phyloP scores from a whole-genome alignment of 2,329 filamentous ascomycete species.

The Neonectria hederae region DNA sequence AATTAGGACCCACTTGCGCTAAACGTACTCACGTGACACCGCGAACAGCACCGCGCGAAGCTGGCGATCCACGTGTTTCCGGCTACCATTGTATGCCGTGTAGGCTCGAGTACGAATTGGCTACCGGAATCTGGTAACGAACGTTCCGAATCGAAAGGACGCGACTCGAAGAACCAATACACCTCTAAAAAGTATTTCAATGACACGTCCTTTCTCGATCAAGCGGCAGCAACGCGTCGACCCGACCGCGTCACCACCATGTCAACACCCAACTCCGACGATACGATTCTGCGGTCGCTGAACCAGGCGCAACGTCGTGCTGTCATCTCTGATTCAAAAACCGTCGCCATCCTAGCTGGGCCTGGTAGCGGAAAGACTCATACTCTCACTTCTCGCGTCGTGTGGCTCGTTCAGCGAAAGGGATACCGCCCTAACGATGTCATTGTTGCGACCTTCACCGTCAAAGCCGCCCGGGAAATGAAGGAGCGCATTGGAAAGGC shows the following conservation, averaged over 20 bases:
- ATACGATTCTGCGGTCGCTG: conserved; percentile 57
- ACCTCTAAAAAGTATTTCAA: conserved; percentile 19
- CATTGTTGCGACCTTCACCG: conserved; percentile 95
- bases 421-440: conserved; percentile 84
- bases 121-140: not conserved
- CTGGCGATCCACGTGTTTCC: not conserved
- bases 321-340: conserved; percentile 61
- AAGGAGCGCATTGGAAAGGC: conserved; percentile 82
- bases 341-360: conserved; percentile 73
- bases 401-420: conserved; percentile 80
- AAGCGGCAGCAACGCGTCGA: conserved; percentile 32
- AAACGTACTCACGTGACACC: not conserved
- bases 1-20: not conserved
- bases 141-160: not conserved
- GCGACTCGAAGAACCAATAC: conserved; percentile 1
- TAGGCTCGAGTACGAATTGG: not conserved
- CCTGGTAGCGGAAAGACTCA: conserved; percentile 90
- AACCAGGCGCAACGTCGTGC: conserved; percentile 66
- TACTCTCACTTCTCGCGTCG: conserved; percentile 90
- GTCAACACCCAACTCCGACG: conserved; percentile 37
- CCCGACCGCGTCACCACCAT: conserved; percentile 40
- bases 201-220: conserved; percentile 17
- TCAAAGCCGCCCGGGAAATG: conserved; percentile 95
- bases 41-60: not conserved
- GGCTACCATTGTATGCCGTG: not conserved